A percentile compares a stretch with the other conserved stretches of the same genome.
Conservation (phyloP, 345 rosid genomes). For the Citrus hindsii region DNA sequence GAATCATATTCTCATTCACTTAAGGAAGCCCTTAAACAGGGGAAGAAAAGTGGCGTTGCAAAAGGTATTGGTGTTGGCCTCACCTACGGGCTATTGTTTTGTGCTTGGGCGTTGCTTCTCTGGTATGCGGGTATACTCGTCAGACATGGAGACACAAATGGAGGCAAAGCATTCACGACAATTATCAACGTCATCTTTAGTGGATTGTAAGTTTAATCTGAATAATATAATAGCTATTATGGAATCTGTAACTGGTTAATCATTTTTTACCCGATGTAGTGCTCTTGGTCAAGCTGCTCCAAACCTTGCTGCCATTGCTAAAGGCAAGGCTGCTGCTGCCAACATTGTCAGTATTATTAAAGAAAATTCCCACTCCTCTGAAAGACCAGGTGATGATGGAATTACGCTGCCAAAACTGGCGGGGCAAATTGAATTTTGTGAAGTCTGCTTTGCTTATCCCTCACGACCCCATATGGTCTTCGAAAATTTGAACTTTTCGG, state of each 20-base stretch:
- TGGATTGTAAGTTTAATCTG: conserved; percentile 66
- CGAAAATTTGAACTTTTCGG: conserved; percentile 59
- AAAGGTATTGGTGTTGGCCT: conserved; percentile 78
- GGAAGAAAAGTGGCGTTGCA: conserved; percentile 62
- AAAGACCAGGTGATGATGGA: conserved; percentile 32
- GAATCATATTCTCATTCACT: conserved; percentile 57
- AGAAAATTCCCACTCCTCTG: conserved; percentile 20
- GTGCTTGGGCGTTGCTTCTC: conserved; percentile 75
- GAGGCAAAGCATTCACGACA: conserved; percentile 77
- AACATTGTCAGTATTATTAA: conserved; percentile 53
- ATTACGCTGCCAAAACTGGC: conserved; percentile 35
- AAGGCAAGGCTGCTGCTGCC: conserved; percentile 69
- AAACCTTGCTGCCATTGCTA: conserved; percentile 68
- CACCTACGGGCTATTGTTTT: conserved; percentile 64
- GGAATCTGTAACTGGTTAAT: conserved; percentile 3
- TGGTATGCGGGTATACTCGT: conserved; percentile 82
- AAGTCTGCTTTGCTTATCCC: conserved; percentile 66
- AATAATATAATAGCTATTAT: not conserved
- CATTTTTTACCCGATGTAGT: conserved; percentile 23
- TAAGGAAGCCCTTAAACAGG: conserved; percentile 47
- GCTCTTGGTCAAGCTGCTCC: conserved; percentile 82
- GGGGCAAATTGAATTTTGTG: conserved; percentile 58
- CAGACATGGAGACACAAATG: conserved; percentile 57
- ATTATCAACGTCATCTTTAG: conserved; percentile 71
- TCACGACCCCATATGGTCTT: conserved; percentile 56